These are phyloP conservation scores for Leccinum obscurum DNA, from an alignment of 768 basidiomycete species.

Conservation along the genomic window DNA sequence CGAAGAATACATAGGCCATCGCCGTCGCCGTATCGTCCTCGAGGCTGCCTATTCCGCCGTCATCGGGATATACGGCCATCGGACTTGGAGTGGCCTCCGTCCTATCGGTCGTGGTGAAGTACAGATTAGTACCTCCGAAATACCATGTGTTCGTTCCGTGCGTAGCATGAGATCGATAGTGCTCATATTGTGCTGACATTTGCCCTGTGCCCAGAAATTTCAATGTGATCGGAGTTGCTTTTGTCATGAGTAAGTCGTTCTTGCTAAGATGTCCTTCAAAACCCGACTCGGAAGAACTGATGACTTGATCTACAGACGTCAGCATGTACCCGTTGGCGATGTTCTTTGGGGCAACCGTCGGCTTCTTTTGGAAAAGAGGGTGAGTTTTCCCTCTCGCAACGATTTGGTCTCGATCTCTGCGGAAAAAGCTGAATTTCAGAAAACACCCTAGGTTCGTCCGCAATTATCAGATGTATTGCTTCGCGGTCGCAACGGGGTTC, in stretches of 20 bases:
- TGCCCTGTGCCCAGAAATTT: neutral
- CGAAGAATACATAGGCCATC: neutral
- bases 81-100: neutral
- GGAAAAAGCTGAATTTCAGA: neutral
- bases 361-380: neutral
- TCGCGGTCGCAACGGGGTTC: constrained; percentile 39
- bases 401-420: too few relatives aligned
- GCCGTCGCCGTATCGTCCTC: constrained; percentile 1
- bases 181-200: neutral
- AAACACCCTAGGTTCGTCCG: neutral
- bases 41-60: neutral
- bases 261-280: neutral
- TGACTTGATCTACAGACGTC: neutral
- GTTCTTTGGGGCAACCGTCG: neutral
- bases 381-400: neutral
- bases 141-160: constrained; percentile 7
- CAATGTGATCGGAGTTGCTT: neutral
- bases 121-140: constrained; percentile 1
- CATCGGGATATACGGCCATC: constrained; percentile 2
- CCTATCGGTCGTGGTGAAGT: constrained; percentile 2
- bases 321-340: neutral
- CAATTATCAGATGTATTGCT: constrained; percentile 29
- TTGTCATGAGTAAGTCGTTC: neutral
- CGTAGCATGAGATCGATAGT: too few relatives aligned
- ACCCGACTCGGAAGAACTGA: neutral